A percentile compares a stretch with the other conserved stretches of the same genome.
Evolutionary conservation across 495 filamentous ascomycete species (phyloP).

Genomic region (Glarea lozoyensis): DNA sequence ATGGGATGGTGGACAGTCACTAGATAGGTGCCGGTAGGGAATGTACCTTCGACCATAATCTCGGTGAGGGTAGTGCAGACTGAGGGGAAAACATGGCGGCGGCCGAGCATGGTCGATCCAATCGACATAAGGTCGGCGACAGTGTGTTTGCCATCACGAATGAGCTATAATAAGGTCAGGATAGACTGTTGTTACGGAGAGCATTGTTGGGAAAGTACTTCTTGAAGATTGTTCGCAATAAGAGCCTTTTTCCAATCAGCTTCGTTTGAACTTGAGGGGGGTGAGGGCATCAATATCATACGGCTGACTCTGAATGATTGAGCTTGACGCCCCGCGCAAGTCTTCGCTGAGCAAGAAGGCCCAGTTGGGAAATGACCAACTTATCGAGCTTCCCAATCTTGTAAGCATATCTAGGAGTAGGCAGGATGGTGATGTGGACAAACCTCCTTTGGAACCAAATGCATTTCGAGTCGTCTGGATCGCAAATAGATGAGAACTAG

Average conservation of each 20-base stretch:
- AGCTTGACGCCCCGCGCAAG: conserved; percentile 82
- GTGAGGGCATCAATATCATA: conserved; percentile 33
- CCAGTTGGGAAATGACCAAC: conserved; percentile 85
- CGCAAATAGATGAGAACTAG: no score
- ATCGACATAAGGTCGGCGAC: conserved; percentile 91
- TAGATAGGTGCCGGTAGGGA: conserved; percentile 82
- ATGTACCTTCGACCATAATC: conserved; percentile 92
- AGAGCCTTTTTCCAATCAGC: conserved; percentile 51
- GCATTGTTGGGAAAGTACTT: conserved; percentile 38
- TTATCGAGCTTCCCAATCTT: conserved; percentile 69
- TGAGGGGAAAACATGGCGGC: conserved; percentile 82
- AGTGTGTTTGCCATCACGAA: conserved; percentile 90
- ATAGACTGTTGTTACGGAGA: conserved; percentile 1
- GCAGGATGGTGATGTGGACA: conserved; percentile 18
- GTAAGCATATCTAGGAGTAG: background rate
- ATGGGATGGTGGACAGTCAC: conserved; percentile 93
- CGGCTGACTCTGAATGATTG: conserved; percentile 86
- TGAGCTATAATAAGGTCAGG: conserved; percentile 45
- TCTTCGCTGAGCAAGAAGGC: conserved; percentile 78
- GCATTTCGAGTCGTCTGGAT: no score
- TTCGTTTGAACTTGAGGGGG: background rate
- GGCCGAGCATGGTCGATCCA: conserved; percentile 86
- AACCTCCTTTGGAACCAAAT: conserved; percentile 83
- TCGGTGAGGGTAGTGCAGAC: conserved; percentile 69
- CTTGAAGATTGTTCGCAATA: conserved; percentile 85